These are phyloP conservation scores for Cryptosporidium meleagridis DNA, from an alignment of 169 alveolate species.

Conservation along the genomic window DNA sequence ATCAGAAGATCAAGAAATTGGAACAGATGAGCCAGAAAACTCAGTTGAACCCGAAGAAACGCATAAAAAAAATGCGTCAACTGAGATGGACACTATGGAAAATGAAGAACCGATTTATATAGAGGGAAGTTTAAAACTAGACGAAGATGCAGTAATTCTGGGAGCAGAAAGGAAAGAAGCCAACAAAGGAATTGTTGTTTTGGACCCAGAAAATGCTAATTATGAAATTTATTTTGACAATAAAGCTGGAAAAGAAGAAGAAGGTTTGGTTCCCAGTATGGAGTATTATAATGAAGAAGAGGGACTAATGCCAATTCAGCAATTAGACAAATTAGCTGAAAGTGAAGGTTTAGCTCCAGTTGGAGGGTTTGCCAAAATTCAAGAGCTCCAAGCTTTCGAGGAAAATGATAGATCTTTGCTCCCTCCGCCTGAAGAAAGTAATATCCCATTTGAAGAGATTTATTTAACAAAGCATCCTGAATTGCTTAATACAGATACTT, in stretches of 20 bases:
- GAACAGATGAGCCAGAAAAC: not conserved
- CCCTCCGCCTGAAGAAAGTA: constrained; percentile 37
- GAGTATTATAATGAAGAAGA: constrained; percentile 24
- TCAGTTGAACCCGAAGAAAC: not conserved
- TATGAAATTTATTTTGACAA: not conserved
- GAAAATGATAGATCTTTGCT: constrained; percentile 45
- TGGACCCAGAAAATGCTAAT: constrained; percentile 63
- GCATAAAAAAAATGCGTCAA: not conserved
- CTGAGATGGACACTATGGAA: not conserved
- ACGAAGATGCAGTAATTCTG: constrained; percentile 38
- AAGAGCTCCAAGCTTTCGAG: constrained; percentile 18
- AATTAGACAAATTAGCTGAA: not conserved
- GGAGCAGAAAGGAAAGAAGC: constrained; percentile 26
- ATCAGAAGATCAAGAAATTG: not conserved
- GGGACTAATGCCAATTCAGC: constrained; percentile 31
- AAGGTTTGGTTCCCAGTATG: constrained; percentile 38
- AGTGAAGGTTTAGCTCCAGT: constrained; percentile 51
- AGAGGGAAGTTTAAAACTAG: constrained; percentile 40
- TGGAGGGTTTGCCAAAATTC: constrained; percentile 15
- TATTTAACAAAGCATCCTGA: constrained; percentile 59
- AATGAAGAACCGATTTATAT: not conserved
- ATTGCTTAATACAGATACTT: constrained; percentile 30
- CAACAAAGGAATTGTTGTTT: constrained; percentile 30
- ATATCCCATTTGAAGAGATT: constrained; percentile 36
- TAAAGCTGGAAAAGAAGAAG: not conserved